Conservation (phyloP, 495 filamentous ascomycete genomes). For the Penicillium argentinense region DNA sequence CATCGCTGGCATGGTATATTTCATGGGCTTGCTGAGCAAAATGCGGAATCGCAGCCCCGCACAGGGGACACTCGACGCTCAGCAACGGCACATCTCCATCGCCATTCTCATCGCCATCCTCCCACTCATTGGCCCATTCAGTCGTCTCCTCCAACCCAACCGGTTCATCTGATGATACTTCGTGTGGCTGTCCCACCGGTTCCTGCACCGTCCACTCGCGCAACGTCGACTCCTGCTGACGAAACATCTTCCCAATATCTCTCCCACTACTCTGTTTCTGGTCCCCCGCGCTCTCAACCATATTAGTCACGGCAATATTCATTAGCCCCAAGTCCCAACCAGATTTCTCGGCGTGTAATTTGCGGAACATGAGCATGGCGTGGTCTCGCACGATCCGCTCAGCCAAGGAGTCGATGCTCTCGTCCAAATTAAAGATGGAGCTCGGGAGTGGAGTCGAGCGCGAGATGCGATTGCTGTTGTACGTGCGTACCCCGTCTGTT, state of each 20-base stretch:
- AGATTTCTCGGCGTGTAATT: slow-evolving; percentile 64
- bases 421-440: slow-evolving; percentile 65
- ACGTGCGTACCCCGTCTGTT: slow-evolving; percentile 48
- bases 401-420: slow-evolving; percentile 55
- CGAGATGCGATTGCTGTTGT: slow-evolving; percentile 62
- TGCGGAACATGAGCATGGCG: slow-evolving; percentile 68
- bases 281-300: slow-evolving; percentile 61
- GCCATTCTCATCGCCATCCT: slow-evolving; percentile 48
- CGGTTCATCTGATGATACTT: neutral
- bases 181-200: too few species aligned
- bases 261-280: slow-evolving; percentile 48
- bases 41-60: slow-evolving; percentile 63
- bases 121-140: too few species aligned
- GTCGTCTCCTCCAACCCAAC: slow-evolving; percentile 8
- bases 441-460: slow-evolving; percentile 64
- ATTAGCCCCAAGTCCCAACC: slow-evolving; percentile 80
- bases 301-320: slow-evolving; percentile 86
- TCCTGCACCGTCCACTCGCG: slow-evolving; percentile 53
- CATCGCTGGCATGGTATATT: slow-evolving; percentile 57
- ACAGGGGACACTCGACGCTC: slow-evolving; percentile 52
- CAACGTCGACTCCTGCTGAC: slow-evolving; percentile 61
- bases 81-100: slow-evolving; percentile 33
- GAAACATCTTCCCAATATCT: slow-evolving; percentile 71
- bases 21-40: slow-evolving; percentile 75
- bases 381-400: slow-evolving; percentile 68